Conservation (phyloP, 1,139 yeast species). For the Yamadazyma sp. region DNA sequence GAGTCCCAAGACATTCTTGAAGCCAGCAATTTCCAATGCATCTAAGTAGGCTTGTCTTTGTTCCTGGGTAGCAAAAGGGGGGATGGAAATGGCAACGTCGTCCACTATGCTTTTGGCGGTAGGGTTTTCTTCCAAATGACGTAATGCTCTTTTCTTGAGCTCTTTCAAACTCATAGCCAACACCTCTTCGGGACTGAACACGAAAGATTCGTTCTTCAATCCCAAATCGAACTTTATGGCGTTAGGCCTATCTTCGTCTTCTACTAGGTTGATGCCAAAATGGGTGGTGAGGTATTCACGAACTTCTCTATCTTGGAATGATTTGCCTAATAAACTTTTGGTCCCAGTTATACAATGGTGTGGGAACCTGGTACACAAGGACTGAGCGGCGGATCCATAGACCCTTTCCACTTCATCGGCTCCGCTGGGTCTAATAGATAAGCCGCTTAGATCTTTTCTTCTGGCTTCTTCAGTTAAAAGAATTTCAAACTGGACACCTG, state of each 20-base stretch:
- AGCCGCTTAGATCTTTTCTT: slow-evolving; percentile 81
- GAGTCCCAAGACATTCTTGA: slow-evolving; percentile 58
- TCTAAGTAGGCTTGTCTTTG: slow-evolving; percentile 75
- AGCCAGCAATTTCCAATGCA: slow-evolving; percentile 70
- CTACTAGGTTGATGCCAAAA: slow-evolving; percentile 59
- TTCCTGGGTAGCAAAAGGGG: slow-evolving; percentile 64
- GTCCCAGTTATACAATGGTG: slow-evolving; percentile 63
- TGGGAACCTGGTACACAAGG: slow-evolving; percentile 75
- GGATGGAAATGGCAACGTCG: slow-evolving; percentile 76
- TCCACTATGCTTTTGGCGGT: slow-evolving; percentile 40
- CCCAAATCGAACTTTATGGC: slow-evolving; percentile 60
- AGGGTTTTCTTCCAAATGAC: slow-evolving; percentile 32
- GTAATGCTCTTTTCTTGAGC: slow-evolving; percentile 61
- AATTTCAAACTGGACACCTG: slow-evolving; percentile 84
- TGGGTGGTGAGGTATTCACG: slow-evolving; percentile 50
- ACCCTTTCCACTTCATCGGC: slow-evolving; percentile 61
- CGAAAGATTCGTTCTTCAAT: slow-evolving; percentile 40
- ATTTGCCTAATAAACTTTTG: slow-evolving; percentile 70
- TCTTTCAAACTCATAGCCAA: slow-evolving; percentile 81
- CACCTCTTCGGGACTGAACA: slow-evolving; percentile 65
- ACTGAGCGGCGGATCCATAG: slow-evolving; percentile 76
- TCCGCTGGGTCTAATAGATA: slow-evolving; percentile 54
- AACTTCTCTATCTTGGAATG: slow-evolving; percentile 48
- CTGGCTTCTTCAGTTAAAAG: slow-evolving; percentile 88
- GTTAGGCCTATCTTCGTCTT: slow-evolving; percentile 38